Percentiles rank a stretch among this genome's conserved stretches.
phyloP scores from a whole-genome alignment of 805 yeast genomes.

The Brettanomyces custersianus region DNA sequence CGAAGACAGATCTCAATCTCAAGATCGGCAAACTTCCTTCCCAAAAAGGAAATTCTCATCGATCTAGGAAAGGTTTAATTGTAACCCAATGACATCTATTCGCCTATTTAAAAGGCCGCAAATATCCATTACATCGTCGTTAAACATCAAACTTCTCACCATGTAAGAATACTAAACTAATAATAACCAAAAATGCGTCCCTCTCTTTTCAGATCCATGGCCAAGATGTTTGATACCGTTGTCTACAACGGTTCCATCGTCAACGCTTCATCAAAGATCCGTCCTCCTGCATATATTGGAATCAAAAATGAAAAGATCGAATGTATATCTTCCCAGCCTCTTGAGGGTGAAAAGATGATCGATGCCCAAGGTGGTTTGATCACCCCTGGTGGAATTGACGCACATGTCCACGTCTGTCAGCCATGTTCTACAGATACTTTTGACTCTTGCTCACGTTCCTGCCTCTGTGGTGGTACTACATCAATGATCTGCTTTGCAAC shows the following conservation, averaged over 20 bases:
- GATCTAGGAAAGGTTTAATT: no score
- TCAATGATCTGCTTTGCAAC: slow-evolving; percentile 39
- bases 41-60: no score
- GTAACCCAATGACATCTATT: no score
- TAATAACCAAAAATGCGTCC: not conserved
- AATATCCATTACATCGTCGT: no score
- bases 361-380: slow-evolving; percentile 40
- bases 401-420: slow-evolving; percentile 41
- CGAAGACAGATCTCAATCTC: no score
- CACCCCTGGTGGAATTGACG: slow-evolving; percentile 45
- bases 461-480: slow-evolving; percentile 44
- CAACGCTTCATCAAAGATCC: slow-evolving; percentile 21
- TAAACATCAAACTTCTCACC: no score
- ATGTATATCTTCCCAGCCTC: slow-evolving; percentile 12
- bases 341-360: slow-evolving; percentile 11
- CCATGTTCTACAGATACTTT: slow-evolving; percentile 36
- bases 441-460: slow-evolving; percentile 35
- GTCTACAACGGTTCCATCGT: slow-evolving; percentile 25
- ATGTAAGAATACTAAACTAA: no score
- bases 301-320: slow-evolving; percentile 18
- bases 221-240: slow-evolving; percentile 27
- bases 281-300: slow-evolving; percentile 30
- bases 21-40: no score
- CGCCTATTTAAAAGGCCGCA: no score
- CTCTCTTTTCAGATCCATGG: not conserved